phyloP scores from a whole-genome alignment of 306 rosid species.

The Glycine latifolia region DNA sequence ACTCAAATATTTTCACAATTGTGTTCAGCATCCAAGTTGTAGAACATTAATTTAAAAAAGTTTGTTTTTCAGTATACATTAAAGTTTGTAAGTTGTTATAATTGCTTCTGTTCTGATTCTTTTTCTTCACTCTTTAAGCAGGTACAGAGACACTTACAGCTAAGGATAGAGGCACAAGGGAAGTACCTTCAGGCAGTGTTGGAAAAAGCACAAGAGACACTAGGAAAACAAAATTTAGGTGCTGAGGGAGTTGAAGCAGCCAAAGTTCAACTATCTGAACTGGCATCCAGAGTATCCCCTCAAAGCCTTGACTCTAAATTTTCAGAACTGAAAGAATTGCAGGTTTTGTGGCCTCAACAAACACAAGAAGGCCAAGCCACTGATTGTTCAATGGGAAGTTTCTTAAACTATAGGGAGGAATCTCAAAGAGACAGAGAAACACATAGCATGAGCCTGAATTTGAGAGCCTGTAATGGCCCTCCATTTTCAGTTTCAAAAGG shows the following conservation, averaged over 20 bases:
- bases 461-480: constrained; percentile 47
- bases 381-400: constrained; percentile 68
- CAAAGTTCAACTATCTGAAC: constrained; percentile 78
- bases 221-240: constrained; percentile 69
- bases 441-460: constrained; percentile 43
- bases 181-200: constrained; percentile 82
- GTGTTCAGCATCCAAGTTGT: background rate
- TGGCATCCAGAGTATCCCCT: constrained; percentile 73
- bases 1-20: background rate
- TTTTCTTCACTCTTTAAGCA: constrained; percentile 44
- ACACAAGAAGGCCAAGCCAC: constrained; percentile 52
- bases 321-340: constrained; percentile 59
- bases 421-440: constrained; percentile 62
- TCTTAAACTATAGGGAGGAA: constrained; percentile 65
- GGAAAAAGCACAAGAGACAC: constrained; percentile 83
- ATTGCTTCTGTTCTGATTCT: constrained; percentile 12
- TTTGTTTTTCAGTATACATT: too few species aligned
- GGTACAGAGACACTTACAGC: constrained; percentile 91
- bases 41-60: background rate
- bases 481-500: constrained; percentile 46
- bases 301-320: constrained; percentile 63
- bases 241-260: constrained; percentile 76
- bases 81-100: background rate
- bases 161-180: constrained; percentile 89
- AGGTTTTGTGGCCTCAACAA: constrained; percentile 56